These are phyloP conservation scores for Coleophoma crateriformis DNA, from an alignment of 2,329 filamentous ascomycete genomes.

Conservation along the genomic window DNA sequence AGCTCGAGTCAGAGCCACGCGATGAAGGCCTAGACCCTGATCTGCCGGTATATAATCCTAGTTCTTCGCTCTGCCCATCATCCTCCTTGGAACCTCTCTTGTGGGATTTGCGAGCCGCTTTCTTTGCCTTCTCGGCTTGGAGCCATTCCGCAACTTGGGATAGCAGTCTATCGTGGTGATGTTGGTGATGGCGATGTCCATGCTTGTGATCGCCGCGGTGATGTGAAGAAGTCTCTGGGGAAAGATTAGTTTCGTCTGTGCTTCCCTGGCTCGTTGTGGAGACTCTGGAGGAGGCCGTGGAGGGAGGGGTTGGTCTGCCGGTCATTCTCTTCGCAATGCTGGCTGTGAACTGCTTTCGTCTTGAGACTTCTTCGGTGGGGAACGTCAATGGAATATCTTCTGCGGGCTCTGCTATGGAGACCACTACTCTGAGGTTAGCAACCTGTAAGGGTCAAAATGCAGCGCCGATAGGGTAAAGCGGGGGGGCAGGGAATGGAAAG, in stretches of 20 bases:
- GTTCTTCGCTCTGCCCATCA: conserved; percentile 7
- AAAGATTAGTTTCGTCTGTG: conserved; percentile 14
- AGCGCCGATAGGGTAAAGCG: neutral
- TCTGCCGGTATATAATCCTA: conserved; percentile 4
- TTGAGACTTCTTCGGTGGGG: conserved; percentile 12
- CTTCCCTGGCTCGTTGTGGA: conserved; percentile 1
- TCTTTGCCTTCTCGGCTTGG: conserved; percentile 69
- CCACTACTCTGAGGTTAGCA: conserved; percentile 12
- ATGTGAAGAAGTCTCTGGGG: conserved; percentile 5
- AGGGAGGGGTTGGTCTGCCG: conserved; percentile 3
- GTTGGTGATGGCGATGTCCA: conserved; percentile 21
- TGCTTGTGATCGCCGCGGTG: conserved; percentile 9
- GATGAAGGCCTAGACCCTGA: conserved; percentile 42
- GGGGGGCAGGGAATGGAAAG: neutral
- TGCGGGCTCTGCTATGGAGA: conserved; percentile 25
- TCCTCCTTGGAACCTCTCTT: conserved; percentile 23
- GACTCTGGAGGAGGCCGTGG: conserved; percentile 2
- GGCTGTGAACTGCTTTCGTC: conserved; percentile 18
- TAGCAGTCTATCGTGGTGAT: conserved; percentile 48
- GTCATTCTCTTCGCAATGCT: conserved; percentile 6
- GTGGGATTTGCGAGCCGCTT: conserved; percentile 47
- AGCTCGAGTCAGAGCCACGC: conserved; percentile 59
- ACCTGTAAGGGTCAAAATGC: neutral
- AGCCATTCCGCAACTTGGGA: conserved; percentile 80
- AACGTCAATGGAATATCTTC: conserved; percentile 6